Evolutionary conservation across 23 red algal genomes (phyloP).

Genomic region (Chondrus crispus): DNA sequence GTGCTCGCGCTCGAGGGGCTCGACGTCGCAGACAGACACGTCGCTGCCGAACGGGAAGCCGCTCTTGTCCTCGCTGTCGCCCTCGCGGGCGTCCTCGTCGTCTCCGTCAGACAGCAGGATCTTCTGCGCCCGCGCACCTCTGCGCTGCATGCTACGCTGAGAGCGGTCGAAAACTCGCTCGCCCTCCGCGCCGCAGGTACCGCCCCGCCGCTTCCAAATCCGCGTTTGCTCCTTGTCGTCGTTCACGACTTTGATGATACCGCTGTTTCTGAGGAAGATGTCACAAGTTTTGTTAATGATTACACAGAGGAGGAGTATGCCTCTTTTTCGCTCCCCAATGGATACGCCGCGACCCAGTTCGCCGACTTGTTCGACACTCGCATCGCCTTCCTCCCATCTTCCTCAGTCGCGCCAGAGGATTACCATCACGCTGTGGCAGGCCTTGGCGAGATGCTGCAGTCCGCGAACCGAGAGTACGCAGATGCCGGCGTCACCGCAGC

Average conservation of each 20-base stretch:
- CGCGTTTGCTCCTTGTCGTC: constrained; percentile 69
- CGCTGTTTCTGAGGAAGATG: constrained; percentile 50
- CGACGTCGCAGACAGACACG: neutral
- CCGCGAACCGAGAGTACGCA: constrained; percentile 56
- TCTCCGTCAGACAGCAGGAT: constrained; percentile 32
- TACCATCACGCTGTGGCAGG: constrained; percentile 51
- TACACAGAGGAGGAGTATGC: constrained; percentile 29
- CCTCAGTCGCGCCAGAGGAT: constrained; percentile 17
- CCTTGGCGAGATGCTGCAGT: constrained; percentile 38
- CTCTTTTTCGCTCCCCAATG: constrained; percentile 43
- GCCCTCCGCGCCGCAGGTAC: constrained; percentile 10
- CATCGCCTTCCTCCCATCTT: constrained; percentile 37
- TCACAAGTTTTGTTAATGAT: constrained; percentile 42
- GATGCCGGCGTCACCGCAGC: constrained; percentile 50
- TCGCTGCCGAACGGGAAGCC: neutral
- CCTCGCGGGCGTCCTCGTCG: constrained; percentile 37
- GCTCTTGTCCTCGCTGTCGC: constrained; percentile 17
- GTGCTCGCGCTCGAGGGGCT: constrained; percentile 42
- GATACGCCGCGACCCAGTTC: constrained; percentile 18
- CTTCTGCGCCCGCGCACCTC: constrained; percentile 5
- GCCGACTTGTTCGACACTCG: constrained; percentile 75
- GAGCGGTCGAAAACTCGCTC: constrained; percentile 11
- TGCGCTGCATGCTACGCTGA: constrained; percentile 20
- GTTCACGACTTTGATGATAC: constrained; percentile 77
- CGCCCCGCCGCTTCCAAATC: constrained; percentile 9